These are phyloP conservation scores for Hondaea fermentalgiana DNA, from an alignment of 108 stramenopile species.

Conservation along the genomic window DNA sequence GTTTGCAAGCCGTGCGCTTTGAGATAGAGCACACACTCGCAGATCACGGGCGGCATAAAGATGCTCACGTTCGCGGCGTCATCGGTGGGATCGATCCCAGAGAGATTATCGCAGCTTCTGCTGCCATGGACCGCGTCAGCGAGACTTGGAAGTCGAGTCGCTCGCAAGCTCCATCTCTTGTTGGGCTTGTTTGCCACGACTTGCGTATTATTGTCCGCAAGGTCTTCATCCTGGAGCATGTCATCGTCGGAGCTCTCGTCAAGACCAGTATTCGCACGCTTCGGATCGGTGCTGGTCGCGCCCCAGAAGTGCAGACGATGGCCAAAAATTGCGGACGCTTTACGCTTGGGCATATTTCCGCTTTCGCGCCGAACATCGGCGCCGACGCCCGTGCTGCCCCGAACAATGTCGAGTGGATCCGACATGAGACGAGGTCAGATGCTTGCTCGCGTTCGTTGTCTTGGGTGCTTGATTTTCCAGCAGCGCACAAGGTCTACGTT, in stretches of 20 bases:
- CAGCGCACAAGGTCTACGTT: too few species aligned
- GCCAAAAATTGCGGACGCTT: neutral
- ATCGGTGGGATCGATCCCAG: neutral
- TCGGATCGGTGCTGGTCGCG: neutral
- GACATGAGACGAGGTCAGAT: neutral
- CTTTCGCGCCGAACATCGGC: neutral
- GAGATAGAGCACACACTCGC: neutral
- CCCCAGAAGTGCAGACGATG: neutral
- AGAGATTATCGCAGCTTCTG: neutral
- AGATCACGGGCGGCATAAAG: neutral
- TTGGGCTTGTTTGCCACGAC: neutral
- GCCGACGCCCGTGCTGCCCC: neutral
- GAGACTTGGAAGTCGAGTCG: neutral
- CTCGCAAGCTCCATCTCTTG: neutral
- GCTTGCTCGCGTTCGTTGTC: too few species aligned
- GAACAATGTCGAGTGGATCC: neutral
- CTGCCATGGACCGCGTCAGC: too few species aligned
- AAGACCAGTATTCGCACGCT: neutral
- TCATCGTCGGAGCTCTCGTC: neutral
- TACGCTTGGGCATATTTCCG: neutral
- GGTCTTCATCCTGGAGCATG: neutral
- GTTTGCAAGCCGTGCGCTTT: neutral
- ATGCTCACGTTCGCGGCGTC: neutral
- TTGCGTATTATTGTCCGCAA: neutral
- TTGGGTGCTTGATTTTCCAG: too few species aligned